Evolutionary conservation across 2,329 filamentous ascomycete genomes (phyloP), one percentile per base, ranked within the genome.

Genomic region (Exophiala dermatitidis): DNA sequence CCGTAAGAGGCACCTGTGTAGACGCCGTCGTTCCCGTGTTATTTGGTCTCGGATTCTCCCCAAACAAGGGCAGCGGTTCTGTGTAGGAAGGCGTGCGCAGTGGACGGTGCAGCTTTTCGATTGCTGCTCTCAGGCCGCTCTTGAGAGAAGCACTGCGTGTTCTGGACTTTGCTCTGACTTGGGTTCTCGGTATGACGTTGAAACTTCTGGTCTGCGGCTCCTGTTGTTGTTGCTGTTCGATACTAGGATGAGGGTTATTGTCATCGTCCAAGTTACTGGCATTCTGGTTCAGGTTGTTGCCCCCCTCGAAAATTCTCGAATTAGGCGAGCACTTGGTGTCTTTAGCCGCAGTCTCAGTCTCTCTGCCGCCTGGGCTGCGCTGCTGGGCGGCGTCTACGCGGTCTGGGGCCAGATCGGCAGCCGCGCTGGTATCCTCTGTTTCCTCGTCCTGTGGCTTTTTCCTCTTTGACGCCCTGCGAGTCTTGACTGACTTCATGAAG

Each of bases 61-160:
- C 51, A 44, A 59, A 52, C 32, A 60, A 50, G 37, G 48, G 48
- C 40, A 60, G 58, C 38, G 60, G 58, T 46, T 50, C 45, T 9
- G 56, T 55, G 53, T 60, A 62, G 29, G 58, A 58, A 31, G 52
- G 58, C 12, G 58, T 56, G 44, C 58, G 58, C 28, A 29, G 44
- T 50, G 52, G 49, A 41, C 42, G 40, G 26, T 50, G 48, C 56
- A 54, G 50, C 51, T 55, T 59, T 46, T 33, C 52, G 46, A 45
- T 49, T 52, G 52, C 26, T 41, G 43, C 29, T 36, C n/a, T 42
- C 32, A 41, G 12, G 9, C 40, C 12, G 12, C 28, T 26, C 9
- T 26, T 46, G 19, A 9, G 41, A 30, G 48, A 50, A 38, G 38
- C 5, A 26, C 19, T 28, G n/a, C 4, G 38, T 19, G 19, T 19